Evolutionary conservation across 306 rosid genomes (phyloP), one percentile per base, ranked within the genome.

Genomic region (Gleditsia sinensis): DNA sequence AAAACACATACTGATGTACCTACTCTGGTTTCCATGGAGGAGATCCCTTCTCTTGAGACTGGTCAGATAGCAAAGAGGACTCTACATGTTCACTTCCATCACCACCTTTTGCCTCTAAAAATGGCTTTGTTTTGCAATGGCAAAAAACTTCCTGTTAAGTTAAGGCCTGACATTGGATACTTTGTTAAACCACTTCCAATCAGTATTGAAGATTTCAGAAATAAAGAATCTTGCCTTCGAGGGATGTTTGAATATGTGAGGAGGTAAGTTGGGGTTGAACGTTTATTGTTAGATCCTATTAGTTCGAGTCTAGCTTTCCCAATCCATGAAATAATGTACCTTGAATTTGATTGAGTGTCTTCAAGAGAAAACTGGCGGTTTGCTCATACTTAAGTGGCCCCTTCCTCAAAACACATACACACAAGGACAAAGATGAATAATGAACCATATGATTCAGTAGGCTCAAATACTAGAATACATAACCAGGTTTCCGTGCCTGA

Each of bases 161-260:
- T 95, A 74, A 84, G 90, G 84, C 99, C 99, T 10, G 98, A 92
- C 78, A 90, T 95, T 72, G 99, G 97, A 72, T 95, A 90, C 82
- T 92, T 95, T 54, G 84, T 95, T 39, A 88, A 83, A 75, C 89
- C 97, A 33, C 89, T 88, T 70, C 84, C 88, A 2, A 65, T 95
- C 83, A 89, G 77, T 65, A 70, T 71, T 42, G 92, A 87, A 72
- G 82, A 76, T 77, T 95, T 90, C 84, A 83, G 82, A 60, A 78
- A 79, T 27, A 86, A 84, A 78, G 99, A 86, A 80, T 90, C 95
- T 76, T 86, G 49, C 51, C 98, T 95, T 50, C 94, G 80, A n/a
- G 96, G 97, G 83, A 92, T 94, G 96, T 94, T 90, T 79, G 99
- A 95, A 83, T 92, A 89, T 60, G 72, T 65, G 63, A 88, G 99